phyloP scores from a whole-genome alignment of 73 alveolate genomes.

The Stentor coeruleus region DNA sequence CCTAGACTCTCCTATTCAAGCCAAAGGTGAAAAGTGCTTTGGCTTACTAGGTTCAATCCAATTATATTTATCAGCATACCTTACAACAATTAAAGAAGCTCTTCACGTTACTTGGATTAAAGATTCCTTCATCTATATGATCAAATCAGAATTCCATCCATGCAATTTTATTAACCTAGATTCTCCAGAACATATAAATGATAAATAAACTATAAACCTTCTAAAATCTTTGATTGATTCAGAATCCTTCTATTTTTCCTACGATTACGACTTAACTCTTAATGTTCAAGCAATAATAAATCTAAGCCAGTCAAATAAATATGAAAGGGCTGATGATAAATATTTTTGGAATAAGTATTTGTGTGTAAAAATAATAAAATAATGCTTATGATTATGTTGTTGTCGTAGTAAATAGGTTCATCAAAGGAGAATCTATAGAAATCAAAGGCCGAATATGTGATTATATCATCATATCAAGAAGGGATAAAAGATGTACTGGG shows the following conservation, averaged over 20 bases:
- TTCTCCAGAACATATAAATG: conserved; percentile 32
- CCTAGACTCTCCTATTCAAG: background rate
- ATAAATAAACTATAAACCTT: conserved; percentile 55
- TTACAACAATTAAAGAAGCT: background rate
- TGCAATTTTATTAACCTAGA: background rate
- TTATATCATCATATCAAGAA: conserved; percentile 76
- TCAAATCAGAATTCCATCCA: background rate
- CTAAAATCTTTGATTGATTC: conserved; percentile 59
- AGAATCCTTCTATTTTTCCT: conserved; percentile 86
- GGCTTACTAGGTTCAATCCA: conserved; percentile 18
- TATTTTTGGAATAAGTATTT: conserved; percentile 81
- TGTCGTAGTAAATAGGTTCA: conserved; percentile 85
- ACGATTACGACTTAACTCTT: conserved; percentile 75
- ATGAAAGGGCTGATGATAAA: conserved; percentile 47
- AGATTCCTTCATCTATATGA: background rate
- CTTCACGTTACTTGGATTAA: background rate
- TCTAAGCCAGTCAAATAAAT: conserved; percentile 32
- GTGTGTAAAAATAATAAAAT: conserved; percentile 56
- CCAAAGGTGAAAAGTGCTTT: background rate
- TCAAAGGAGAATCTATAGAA: conserved; percentile 59
- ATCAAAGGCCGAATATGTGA: conserved; percentile 54
- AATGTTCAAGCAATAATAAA: conserved; percentile 36
- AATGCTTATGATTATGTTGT: conserved; percentile 70
- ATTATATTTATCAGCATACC: background rate
- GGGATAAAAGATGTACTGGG: conserved; percentile 90